Conservation (phyloP, 2,329 filamentous ascomycete genomes). For the Sporothrix humicola region DNA sequence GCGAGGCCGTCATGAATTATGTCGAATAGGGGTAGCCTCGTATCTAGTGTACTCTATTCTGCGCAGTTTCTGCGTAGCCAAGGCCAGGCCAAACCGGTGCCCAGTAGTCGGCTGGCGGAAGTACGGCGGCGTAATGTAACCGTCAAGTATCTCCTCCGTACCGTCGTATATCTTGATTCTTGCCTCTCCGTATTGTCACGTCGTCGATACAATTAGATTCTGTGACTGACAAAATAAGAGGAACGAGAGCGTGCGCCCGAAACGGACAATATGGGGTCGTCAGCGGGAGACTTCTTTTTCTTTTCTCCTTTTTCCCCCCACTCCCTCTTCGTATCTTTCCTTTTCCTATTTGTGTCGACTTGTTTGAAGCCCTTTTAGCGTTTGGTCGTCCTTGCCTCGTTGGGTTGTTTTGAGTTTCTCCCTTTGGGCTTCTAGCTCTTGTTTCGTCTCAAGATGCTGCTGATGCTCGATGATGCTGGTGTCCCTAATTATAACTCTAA, state of each 20-base stretch:
- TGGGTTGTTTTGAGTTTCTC: background rate
- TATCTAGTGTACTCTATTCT: constrained; percentile 22
- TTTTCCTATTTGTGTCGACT: background rate
- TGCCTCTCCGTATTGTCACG: background rate
- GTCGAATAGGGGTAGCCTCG: background rate
- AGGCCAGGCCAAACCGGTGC: background rate
- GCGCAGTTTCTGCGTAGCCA: constrained; percentile 24
- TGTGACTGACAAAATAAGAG: background rate
- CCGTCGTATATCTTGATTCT: background rate
- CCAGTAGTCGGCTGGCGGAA: background rate
- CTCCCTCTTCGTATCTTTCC: too few species aligned
- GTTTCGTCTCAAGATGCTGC: constrained; percentile 20
- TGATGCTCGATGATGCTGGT: background rate
- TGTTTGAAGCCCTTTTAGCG: background rate
- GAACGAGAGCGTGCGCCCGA: constrained; percentile 6
- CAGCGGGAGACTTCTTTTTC: constrained; percentile 1
- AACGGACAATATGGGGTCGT: background rate
- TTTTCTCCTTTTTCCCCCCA: background rate
- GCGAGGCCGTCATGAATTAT: background rate
- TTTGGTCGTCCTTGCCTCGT: background rate
- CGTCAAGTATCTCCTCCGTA: background rate
- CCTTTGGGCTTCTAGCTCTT: constrained; percentile 4
- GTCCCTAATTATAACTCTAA: constrained; percentile 2
- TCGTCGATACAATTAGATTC: background rate
- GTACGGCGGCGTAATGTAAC: background rate